Base-by-base conservation (phyloP, 768 basidiomycete species). In the Wakefieldia striispora region DNA sequence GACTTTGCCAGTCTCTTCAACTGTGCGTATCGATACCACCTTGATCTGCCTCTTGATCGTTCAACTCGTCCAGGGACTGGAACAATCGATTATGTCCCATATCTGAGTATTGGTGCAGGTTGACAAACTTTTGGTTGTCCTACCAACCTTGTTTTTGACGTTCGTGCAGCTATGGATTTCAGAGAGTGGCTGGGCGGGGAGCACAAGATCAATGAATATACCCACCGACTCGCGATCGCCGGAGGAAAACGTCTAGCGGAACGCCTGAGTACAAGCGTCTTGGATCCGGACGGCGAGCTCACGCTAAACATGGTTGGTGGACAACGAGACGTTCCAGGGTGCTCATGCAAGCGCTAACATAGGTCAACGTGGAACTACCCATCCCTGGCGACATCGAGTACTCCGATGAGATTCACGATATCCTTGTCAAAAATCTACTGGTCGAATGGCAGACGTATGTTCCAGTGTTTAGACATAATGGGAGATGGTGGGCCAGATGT, bases 111-210 rank as follows among this genome's bases (percentile, higher is more conserved):
- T 13, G 58, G 58, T 1, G 72, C 79, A 56, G 83, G 84, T 82
- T 45, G 47, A 52, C 24, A 42, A 5, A 27, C 12, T 34, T 37
- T 14, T 42, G 9, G 19, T 17, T 36, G 20, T 23, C 29, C 17
- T 14, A 14, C 7, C 19, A 21, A 17, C 19, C 2, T 50, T 40
- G 35, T 34, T 40, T 27, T 57, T 51, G 43, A 58, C 26, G 14
- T 43, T 24, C 13, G 17, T 17, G 21, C 45, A 83, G 91, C 90
- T 1, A 63, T 91, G 6, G 77, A 83, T 26, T 93, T 93, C 70
- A 80, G 91, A 24, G 60, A 76, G 49, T 79, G 78, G 71, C 66
- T 91, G 2, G 91, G 91, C 1, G 90, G 91, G 6, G 91, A 94
- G 64, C 65, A 76, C 21, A 75, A 72, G 39, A 92, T 94, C 50